phyloP scores from a whole-genome alignment of 495 filamentous ascomycete genomes.

The Penicillium riverlandense region DNA sequence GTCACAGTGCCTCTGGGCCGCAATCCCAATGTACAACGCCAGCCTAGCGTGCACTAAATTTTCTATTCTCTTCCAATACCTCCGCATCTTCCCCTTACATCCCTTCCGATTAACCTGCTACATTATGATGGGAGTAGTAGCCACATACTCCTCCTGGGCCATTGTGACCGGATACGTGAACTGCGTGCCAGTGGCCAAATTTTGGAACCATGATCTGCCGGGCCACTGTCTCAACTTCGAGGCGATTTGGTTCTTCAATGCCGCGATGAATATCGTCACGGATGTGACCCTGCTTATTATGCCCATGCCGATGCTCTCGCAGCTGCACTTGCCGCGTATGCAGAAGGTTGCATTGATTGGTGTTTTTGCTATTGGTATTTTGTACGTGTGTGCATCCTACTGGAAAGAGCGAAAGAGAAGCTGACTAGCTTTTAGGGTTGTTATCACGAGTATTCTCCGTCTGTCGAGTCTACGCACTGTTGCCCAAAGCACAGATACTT shows the following conservation, averaged over 20 bases:
- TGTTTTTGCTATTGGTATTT: constrained; percentile 50
- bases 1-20: constrained; percentile 28
- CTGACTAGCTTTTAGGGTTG: constrained; percentile 14
- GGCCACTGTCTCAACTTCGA: constrained; percentile 46
- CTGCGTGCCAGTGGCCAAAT: constrained; percentile 46
- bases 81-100: constrained; percentile 35
- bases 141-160: constrained; percentile 28
- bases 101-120: constrained; percentile 27
- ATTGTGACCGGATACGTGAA: constrained; percentile 40
- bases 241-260: constrained; percentile 44
- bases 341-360: constrained; percentile 47
- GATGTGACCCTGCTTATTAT: constrained; percentile 49
- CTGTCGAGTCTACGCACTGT: constrained; percentile 24
- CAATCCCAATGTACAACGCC: constrained; percentile 37
- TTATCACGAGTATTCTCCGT: constrained; percentile 28
- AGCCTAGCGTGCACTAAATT: constrained; percentile 35
- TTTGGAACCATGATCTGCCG: constrained; percentile 43
- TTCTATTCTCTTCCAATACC: constrained; percentile 43
- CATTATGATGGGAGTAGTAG: constrained; percentile 27
- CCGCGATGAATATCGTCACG: constrained; percentile 45
- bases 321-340: constrained; percentile 39
- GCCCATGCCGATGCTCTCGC: constrained; percentile 48
- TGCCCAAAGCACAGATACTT: constrained; percentile 35
- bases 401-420: constrained; percentile 43
- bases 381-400: constrained; percentile 41